Conservation (phyloP, 2,329 filamentous ascomycete genomes). For the Penicillium rolfsii region DNA sequence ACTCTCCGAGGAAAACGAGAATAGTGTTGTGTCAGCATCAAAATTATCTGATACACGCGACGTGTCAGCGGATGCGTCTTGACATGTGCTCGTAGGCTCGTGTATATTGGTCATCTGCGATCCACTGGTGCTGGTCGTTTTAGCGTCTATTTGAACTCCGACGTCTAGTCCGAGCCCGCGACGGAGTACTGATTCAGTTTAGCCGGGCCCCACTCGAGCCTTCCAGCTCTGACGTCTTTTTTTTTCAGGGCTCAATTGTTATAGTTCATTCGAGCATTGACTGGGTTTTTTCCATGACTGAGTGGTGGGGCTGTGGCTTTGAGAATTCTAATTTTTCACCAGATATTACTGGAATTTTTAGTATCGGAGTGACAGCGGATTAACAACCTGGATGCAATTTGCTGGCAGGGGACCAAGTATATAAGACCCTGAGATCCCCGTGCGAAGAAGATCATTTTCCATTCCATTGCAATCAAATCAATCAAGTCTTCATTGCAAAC, state of each 20-base stretch:
- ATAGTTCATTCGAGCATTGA: not conserved
- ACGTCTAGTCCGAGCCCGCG: constrained; percentile 1
- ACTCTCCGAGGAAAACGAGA: not conserved
- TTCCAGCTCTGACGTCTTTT: constrained; percentile 5
- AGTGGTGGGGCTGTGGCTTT: constrained; percentile 4
- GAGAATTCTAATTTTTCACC: not conserved
- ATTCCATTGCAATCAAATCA: constrained; percentile 3
- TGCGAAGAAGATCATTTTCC: constrained; percentile 1
- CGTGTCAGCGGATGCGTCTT: constrained; percentile 4
- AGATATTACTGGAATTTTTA: not conserved
- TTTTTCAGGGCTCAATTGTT: not conserved
- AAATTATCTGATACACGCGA: not conserved
- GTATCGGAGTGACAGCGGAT: constrained; percentile 5
- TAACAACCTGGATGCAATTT: not conserved
- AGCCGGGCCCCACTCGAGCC: not conserved
- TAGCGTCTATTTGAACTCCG: constrained; percentile 1
- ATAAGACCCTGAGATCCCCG: constrained; percentile 11
- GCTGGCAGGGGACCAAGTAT: not conserved
- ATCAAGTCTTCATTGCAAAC: not conserved
- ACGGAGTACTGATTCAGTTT: not conserved
- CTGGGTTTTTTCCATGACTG: not conserved
- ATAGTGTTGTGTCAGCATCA: not conserved
- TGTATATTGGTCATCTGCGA: constrained; percentile 8
- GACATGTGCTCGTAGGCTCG: not conserved
- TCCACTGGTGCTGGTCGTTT: not conserved